phyloP scores from a whole-genome alignment of 352 stramenopile genomes.

The Globisporangium alternatum region DNA sequence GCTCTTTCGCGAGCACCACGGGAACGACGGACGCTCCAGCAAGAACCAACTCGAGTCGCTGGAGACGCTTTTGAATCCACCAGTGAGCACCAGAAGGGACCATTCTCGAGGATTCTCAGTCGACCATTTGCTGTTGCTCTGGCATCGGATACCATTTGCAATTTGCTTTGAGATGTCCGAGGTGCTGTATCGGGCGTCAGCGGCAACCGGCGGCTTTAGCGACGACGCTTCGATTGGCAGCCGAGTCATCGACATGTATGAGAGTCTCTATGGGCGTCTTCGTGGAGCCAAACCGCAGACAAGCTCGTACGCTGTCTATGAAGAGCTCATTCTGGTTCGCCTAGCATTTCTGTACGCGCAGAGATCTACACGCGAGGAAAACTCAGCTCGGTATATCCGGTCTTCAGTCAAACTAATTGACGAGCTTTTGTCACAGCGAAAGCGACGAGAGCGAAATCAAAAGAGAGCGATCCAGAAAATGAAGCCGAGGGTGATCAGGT shows the following conservation, averaged over 20 bases:
- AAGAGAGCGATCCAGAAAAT: slow-evolving; percentile 3
- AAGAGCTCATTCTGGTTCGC: slow-evolving; percentile 52
- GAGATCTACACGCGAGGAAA: slow-evolving; percentile 7
- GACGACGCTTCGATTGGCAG: background rate
- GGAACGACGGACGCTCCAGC: slow-evolving; percentile 11
- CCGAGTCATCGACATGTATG: slow-evolving; percentile 41
- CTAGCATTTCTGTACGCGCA: slow-evolving; percentile 50
- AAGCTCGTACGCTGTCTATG: slow-evolving; percentile 32
- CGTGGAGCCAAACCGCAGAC: slow-evolving; percentile 28
- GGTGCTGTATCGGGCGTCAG: slow-evolving; percentile 39
- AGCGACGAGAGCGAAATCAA: background rate
- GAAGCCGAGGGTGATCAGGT: slow-evolving; percentile 29
- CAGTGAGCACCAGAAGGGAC: background rate
- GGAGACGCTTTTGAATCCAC: background rate
- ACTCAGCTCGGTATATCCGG: slow-evolving; percentile 18
- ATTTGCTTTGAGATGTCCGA: slow-evolving; percentile 66
- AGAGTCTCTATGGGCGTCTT: slow-evolving; percentile 54
- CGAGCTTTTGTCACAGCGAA: slow-evolving; percentile 32
- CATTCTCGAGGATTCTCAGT: slow-evolving; percentile 4
- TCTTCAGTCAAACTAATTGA: slow-evolving; percentile 24
- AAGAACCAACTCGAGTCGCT: slow-evolving; percentile 8
- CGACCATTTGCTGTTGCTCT: slow-evolving; percentile 41
- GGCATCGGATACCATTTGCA: slow-evolving; percentile 55
- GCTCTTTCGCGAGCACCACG: slow-evolving; percentile 24
- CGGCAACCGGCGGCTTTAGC: slow-evolving; percentile 6